These are phyloP conservation scores for Oryza nivara DNA, from an alignment of 176 grass and related monocot species.

Conservation along the genomic window DNA sequence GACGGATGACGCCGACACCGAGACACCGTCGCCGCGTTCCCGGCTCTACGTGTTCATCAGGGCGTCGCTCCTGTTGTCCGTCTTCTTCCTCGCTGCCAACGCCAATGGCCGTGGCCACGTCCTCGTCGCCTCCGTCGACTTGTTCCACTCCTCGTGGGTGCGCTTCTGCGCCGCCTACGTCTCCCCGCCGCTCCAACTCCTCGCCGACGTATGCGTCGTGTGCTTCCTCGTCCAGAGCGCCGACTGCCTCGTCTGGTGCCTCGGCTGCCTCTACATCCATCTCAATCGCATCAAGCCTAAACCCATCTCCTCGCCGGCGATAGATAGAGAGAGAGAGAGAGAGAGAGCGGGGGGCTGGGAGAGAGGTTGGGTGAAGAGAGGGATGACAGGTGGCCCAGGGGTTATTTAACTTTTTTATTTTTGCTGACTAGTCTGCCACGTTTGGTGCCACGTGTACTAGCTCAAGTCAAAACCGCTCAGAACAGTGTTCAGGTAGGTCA, in stretches of 20 bases:
- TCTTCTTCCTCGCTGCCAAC: slow-evolving; percentile 59
- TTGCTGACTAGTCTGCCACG: too few species aligned
- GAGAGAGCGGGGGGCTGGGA: too few species aligned
- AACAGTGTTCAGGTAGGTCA: too few species aligned
- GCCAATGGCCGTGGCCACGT: slow-evolving; percentile 27
- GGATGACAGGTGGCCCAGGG: too few species aligned
- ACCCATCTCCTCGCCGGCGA: slow-evolving; percentile 3
- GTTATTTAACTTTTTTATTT: too few species aligned
- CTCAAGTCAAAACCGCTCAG: too few species aligned
- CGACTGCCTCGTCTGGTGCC: slow-evolving; percentile 73
- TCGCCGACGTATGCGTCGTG: slow-evolving; percentile 69
- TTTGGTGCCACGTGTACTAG: too few species aligned
- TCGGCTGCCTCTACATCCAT: slow-evolving; percentile 83
- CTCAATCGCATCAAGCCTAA: slow-evolving; percentile 58
- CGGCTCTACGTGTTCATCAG: slow-evolving; percentile 68
- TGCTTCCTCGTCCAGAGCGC: slow-evolving; percentile 89
- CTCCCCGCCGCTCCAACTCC: slow-evolving; percentile 72
- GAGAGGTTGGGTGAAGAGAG: too few species aligned
- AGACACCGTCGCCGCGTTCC: slow-evolving; percentile 36
- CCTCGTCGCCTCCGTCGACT: slow-evolving; percentile 14
- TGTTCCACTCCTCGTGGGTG: slow-evolving; percentile 63
- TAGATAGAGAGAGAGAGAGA: too few species aligned
- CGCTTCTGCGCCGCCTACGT: slow-evolving; percentile 68
- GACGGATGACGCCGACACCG: slow-evolving; percentile 16
- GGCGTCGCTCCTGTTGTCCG: slow-evolving; percentile 53